Base-by-base conservation (phyloP, 257 asterid species). In the Avicennia marina region DNA sequence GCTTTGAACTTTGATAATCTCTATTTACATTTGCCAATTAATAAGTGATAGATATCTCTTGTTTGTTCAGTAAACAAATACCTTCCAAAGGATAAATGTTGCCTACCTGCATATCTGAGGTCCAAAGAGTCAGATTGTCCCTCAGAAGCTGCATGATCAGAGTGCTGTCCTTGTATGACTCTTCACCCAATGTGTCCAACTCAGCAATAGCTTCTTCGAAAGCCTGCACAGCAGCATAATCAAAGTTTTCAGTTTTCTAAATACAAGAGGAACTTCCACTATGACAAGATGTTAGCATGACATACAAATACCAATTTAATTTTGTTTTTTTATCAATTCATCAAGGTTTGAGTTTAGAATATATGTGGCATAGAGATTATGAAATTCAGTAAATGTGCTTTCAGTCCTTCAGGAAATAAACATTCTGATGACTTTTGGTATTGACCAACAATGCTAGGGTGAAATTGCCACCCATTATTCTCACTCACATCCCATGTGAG, bases 71-170 rank as follows among this genome's bases (percentile, higher is more conserved):
- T 10, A n/a, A n/a, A n/a, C n/a, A 15, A 41, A 58, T n/a, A 55
- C 12, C 9, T 39, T 18, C 42, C 47, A 59, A 48, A 25, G 27
- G 42, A 36, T 18, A 45, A 21, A 19, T n/a, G 48, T 53, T 33
- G 34, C 17, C 19, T 71, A 74, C 90, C 91, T 83, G 87, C 81
- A 77, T 75, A 71, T 83, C 91, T 0, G 91, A 83, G 72, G 91
- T 82, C 90, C 90, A 82, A 41, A 79, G 90, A 64, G 87, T 82
- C 70, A 82, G 90, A 53, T 82, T 82, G 81, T 83, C 91, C 78
- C 88, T 80, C 43, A 83, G 81, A 68, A 77, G 84, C 22, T 80
- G 91, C 87, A 83, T 79, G 72, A 83, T 83, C 22, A 80, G 85
- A 51, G 88, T 80, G 83, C 91, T 83, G 26, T 83, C 91, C 76